phyloP scores from a whole-genome alignment of 2,329 filamentous ascomycete species.

The Colletotrichum orchidophilum region DNA sequence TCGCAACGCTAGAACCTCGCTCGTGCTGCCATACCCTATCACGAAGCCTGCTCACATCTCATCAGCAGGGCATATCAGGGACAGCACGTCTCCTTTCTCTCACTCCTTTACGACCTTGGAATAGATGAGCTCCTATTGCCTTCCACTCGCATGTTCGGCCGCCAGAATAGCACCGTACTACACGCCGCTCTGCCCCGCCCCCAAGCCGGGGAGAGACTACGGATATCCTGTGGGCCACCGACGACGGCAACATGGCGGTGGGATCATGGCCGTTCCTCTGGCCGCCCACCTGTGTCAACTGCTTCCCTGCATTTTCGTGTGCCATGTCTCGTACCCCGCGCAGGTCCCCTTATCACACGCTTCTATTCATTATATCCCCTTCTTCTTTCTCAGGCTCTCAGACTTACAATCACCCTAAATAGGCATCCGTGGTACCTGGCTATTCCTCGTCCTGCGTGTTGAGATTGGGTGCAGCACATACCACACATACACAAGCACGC shows the following conservation, averaged over 20 bases:
- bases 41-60: constrained; percentile 5
- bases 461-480: background rate
- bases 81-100: constrained; percentile 6
- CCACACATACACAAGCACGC: background rate
- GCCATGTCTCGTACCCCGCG: background rate
- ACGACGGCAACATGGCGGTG: constrained; percentile 16
- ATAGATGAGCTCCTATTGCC: background rate
- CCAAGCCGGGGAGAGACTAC: background rate
- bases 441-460: background rate
- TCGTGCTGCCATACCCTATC: constrained; percentile 2
- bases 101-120: background rate
- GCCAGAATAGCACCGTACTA: background rate
- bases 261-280: constrained; percentile 4
- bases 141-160: background rate
- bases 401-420: constrained; percentile 7
- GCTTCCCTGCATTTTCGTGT: constrained; percentile 16
- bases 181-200: background rate
- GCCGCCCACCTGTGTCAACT: background rate
- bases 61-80: constrained; percentile 9
- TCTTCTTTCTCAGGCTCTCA: background rate
- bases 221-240: background rate
- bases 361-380: background rate
- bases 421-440: constrained; percentile 1
- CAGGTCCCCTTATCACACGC: background rate
- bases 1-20: background rate